These are phyloP conservation scores for Hordeum pubiflorum DNA, from an alignment of 202 grass and related monocot species.

Conservation along the genomic window DNA sequence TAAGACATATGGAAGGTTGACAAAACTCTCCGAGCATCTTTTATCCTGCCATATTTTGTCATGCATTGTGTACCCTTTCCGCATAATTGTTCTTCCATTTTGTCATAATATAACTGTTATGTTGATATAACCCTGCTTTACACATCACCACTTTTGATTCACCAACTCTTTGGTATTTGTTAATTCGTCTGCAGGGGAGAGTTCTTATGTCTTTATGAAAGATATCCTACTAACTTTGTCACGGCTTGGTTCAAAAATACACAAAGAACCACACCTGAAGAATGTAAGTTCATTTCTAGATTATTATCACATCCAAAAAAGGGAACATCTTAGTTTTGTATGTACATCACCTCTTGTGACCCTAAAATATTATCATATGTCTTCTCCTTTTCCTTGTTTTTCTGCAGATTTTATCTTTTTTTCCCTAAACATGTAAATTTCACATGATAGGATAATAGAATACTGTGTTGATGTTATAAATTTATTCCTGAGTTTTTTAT, in stretches of 20 bases:
- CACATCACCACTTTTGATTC: constrained; percentile 2
- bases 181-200: constrained; percentile 43
- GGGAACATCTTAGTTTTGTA: neutral
- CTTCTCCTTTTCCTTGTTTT: neutral
- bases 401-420: neutral
- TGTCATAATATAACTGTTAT: neutral
- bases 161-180: neutral
- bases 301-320: neutral
- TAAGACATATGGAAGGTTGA: neutral
- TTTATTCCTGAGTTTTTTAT: neutral
- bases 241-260: constrained; percentile 26
- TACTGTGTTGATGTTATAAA: neutral
- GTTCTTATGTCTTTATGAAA: constrained; percentile 75
- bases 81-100: neutral
- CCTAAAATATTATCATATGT: neutral
- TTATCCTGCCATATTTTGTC: neutral
- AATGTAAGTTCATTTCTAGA: constrained; percentile 55
- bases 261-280: constrained; percentile 38
- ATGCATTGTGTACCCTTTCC: constrained; percentile 3
- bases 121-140: constrained; percentile 4
- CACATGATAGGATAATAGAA: neutral
- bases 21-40: neutral
- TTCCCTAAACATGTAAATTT: neutral
- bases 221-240: constrained; percentile 70
- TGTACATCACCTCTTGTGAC: neutral